Conservation (phyloP, 257 asterid genomes). For the Jacaranda mimosifolia region DNA sequence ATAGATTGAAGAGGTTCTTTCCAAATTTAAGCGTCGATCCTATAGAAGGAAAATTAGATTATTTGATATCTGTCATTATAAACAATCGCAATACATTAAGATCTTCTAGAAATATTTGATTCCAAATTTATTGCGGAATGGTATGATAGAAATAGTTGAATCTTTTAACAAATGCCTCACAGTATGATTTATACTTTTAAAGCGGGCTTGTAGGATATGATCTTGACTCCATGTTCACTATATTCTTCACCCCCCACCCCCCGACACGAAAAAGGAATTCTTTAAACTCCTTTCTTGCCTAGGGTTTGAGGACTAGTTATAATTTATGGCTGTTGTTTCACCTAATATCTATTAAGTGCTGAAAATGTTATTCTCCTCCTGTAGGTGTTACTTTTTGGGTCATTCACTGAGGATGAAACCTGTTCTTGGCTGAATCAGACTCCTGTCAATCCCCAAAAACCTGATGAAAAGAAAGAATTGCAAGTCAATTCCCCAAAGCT, state of each 20-base stretch:
- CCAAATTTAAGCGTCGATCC: neutral
- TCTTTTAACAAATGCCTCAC: neutral
- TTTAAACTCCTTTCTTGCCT: neutral
- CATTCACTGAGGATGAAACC: slow-evolving; percentile 90
- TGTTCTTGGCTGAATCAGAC: slow-evolving; percentile 54
- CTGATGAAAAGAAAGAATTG: slow-evolving; percentile 41
- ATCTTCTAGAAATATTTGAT: neutral
- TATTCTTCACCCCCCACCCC: too few species aligned
- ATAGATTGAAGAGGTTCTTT: neutral
- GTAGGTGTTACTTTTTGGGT: slow-evolving; percentile 86
- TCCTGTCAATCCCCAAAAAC: slow-evolving; percentile 37
- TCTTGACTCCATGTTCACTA: neutral
- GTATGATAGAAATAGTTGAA: slow-evolving; percentile 2
- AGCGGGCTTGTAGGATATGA: neutral
- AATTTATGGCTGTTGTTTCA: neutral
- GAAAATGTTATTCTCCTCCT: slow-evolving; percentile 31
- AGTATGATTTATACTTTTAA: neutral
- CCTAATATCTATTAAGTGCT: slow-evolving; percentile 11
- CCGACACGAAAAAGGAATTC: neutral
- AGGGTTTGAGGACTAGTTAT: slow-evolving; percentile 7
- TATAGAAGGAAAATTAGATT: neutral
- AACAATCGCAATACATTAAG: neutral
- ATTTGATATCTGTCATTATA: neutral
- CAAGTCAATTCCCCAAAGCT: slow-evolving; percentile 40
- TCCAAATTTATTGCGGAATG: slow-evolving; percentile 12